Evolutionary conservation across 2,329 filamentous ascomycete species (phyloP), one percentile per base, ranked within the genome.

Genomic region (Aspergillus latus): DNA sequence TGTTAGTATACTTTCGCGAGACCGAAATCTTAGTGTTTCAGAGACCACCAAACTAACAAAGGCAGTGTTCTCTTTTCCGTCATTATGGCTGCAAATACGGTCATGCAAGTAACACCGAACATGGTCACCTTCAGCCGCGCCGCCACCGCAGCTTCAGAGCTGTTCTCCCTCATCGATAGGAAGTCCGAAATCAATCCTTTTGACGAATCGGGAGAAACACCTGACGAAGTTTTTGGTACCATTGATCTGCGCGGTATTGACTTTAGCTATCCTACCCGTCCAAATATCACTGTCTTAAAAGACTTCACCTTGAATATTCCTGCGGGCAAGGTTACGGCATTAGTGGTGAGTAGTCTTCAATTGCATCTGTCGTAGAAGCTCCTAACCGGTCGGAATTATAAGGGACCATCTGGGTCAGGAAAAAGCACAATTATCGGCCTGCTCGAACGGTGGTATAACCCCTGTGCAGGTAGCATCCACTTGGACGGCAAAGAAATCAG

Each of bases 371-470:
- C 1, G 10, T 36, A 45, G 29, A 5, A 54, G 39, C 16, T 52
- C 49, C 63, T 29, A 42, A 42, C 39, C 13, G n/a, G 32, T 7
- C 7, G 32, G 32, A 36, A 44, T 9, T 9, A 13, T 11, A 36
- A 36, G 44, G 94, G 94, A 57, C 90, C 93, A 0, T 97, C 93
- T 8, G 94, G 93, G 9, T 95, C 89, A 37, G 94, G 94, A 46
- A 99, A 97, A 76, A 93, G 88, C 66, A 97, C 93, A 0, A 92
- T 97, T 59, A 88, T 97, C 29, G 93, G 92, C 9, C 80, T 99
- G 15, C 86, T 97, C 1, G 92, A 97, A 75, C 85, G 94, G 16
- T 97, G 97, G 72, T 99, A 99, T 71, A 86, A 92, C 56, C 93
- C 93, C 0, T 89, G 96, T 34, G 83, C 83, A 34, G 94, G 94